phyloP scores from a whole-genome alignment of 805 yeast species.

The Teunomyces cretensis region DNA sequence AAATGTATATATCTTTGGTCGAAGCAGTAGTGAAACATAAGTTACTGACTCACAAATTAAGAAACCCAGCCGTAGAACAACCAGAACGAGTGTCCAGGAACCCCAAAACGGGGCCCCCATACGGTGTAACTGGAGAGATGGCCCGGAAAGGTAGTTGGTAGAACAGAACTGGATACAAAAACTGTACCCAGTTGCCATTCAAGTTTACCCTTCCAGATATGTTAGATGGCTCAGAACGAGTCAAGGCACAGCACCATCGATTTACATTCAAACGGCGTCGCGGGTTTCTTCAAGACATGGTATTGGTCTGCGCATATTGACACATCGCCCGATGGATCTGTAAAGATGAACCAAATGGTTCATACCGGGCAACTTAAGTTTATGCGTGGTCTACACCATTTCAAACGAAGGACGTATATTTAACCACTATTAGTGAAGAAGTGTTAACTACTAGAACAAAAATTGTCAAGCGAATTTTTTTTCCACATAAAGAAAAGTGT shows the following conservation, averaged over 20 bases:
- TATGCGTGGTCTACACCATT: constrained; percentile 26
- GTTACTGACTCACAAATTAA: constrained; percentile 1
- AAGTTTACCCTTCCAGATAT: background rate
- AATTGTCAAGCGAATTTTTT: background rate
- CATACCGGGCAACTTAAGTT: constrained; percentile 48
- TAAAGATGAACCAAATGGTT: constrained; percentile 22
- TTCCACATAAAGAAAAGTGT: background rate
- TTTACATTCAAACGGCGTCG: background rate
- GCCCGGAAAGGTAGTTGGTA: background rate
- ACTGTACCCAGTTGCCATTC: background rate
- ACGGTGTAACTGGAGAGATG: background rate
- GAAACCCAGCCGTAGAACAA: background rate
- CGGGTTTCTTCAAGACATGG: background rate
- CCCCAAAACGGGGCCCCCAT: background rate
- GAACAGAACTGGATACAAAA: background rate
- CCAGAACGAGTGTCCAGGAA: background rate
- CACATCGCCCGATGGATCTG: constrained; percentile 46
- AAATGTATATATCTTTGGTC: constrained; percentile 4
- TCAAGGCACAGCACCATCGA: background rate
- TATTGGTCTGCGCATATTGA: constrained; percentile 42
- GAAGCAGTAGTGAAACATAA: constrained; percentile 1
- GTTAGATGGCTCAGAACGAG: constrained; percentile 2
- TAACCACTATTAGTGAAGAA: background rate
- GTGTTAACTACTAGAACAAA: background rate
- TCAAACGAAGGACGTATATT: constrained; percentile 2